These are phyloP conservation scores for Curvularia sp. DNA, from an alignment of 2,329 filamentous ascomycete species.

Conservation along the genomic window DNA sequence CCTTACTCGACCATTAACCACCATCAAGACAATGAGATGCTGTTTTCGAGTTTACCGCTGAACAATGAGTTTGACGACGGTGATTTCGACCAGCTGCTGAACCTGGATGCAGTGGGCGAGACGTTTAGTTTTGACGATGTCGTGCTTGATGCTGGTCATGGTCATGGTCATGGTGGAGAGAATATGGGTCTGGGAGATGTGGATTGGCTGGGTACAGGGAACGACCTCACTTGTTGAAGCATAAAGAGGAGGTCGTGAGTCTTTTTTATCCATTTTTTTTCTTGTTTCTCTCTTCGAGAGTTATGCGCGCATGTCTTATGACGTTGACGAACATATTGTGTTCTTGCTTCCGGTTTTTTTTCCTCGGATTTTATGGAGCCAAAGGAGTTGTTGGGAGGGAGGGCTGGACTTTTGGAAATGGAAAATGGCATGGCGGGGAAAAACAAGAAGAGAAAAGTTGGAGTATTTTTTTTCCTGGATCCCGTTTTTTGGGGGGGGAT, in stretches of 20 bases:
- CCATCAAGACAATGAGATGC: slow-evolving; percentile 45
- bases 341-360: neutral
- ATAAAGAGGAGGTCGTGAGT: slow-evolving; percentile 4
- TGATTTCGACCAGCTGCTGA: slow-evolving; percentile 52
- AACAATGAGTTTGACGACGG: slow-evolving; percentile 51
- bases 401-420: no score
- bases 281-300: no score
- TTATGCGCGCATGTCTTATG: no score
- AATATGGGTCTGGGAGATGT: slow-evolving; percentile 17
- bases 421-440: no score
- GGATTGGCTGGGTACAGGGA: slow-evolving; percentile 28
- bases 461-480: no score
- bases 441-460: no score
- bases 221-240: slow-evolving; percentile 21
- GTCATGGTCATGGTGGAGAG: neutral
- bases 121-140: slow-evolving; percentile 46
- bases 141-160: slow-evolving; percentile 22
- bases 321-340: no score
- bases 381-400: no score
- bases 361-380: no score
- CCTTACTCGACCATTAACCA: slow-evolving; percentile 39
- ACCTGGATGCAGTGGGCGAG: slow-evolving; percentile 52
- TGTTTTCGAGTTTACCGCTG: slow-evolving; percentile 47
- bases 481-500: no score
- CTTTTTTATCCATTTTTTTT: neutral